Base-by-base conservation (phyloP, 345 rosid genomes). In the Brassica rapa region DNA sequence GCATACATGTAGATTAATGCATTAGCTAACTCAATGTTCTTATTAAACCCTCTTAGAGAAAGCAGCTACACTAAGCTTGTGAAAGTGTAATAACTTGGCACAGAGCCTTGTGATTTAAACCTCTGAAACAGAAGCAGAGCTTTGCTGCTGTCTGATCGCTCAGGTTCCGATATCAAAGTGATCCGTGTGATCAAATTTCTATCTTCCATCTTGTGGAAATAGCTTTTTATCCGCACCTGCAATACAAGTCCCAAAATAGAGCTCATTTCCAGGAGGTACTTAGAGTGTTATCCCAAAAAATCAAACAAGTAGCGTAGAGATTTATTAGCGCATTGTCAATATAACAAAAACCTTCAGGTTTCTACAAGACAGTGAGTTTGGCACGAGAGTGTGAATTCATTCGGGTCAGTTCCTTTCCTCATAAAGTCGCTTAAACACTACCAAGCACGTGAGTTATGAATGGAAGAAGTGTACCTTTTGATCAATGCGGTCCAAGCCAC, bases 191-290 rank as follows among this genome's bases (percentile, higher is more conserved):
- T 32, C 35, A 32, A 32, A 32, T 32, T 32, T 32, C 8, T 32
- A 32, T 32, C 35, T 32, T 32, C 35, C 35, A 32, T 32, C 7
- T 32, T 32, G 35, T 32, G 35, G 35, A 32, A 32, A 32, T 32
- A 32, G 35, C 35, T 32, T 32, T 29, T 29, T 29, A 29, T 29
- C 84, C 84, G 81, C 93, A 88, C 82, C 96, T 85, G 72, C 93
- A 94, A 83, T 94, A 92, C 91, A 94, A 86, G 85, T 94, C 94
- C 66, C 35, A 94, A 73, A 61, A 94, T 74, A 75, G 98, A 88
- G 81, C 89, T 94, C 88, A 84, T 88, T 74, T 89, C 91, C 6
- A 92, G 92, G 77, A 90, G 91, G 84, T 86, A 19, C 21, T 19
- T 86, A 78, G 80, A 86, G 62, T 79, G 86, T 32, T 32, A 32